Base-by-base conservation (phyloP, 2,329 filamentous ascomycete species). In the Decorospora gaudefroyi region DNA sequence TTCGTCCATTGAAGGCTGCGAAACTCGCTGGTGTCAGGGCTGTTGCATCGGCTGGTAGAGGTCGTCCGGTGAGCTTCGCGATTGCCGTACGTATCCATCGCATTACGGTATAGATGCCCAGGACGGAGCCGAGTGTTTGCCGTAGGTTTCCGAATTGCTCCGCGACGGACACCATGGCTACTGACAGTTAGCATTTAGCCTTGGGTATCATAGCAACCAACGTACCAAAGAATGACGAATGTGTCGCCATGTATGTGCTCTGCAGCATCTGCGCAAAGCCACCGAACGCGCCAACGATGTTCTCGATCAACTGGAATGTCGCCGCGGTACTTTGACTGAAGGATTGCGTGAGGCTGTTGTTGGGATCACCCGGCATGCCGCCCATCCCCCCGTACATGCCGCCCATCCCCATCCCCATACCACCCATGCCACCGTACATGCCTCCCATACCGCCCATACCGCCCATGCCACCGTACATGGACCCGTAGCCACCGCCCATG, bases 241-340 rank as follows among this genome's bases (percentile, higher is more conserved):
- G 93, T 0, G 93, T 99, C 19, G 95, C 93, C 95, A 99, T 99
- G 64, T 96, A 99, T 8, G 93, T 97, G 76, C 93, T 97, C 74
- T 99, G 93, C 18, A 99, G 80, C 93, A 99, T 99, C 76, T 99
- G 93, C 9, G 95, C 90, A 68, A 99, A 97, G 0, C 95, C 93
- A 13, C 91, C 91, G 76, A 99, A 99, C 2, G 93, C 91, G 16
- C 90, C 89, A 10, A 99, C 93, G 45, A 99, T 88, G 59, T 91
- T 93, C 75, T 99, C 93, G 37, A 99, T 90, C 80, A 99, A 90
- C 77, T 97, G 93, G 67, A 99, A 99, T 0, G 93, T 99, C 8
- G 92, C 89, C 61, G 93, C 88, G 0, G 95, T 99, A 76, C 88
- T 93, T 71, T 95, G 91, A 68, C 85, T 89, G 77, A 97, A 96